A percentile compares a stretch with the other conserved stretches of the same genome.
Conservation (phyloP, 164 flowering plant species). For the Cinnamomum micranthum region DNA sequence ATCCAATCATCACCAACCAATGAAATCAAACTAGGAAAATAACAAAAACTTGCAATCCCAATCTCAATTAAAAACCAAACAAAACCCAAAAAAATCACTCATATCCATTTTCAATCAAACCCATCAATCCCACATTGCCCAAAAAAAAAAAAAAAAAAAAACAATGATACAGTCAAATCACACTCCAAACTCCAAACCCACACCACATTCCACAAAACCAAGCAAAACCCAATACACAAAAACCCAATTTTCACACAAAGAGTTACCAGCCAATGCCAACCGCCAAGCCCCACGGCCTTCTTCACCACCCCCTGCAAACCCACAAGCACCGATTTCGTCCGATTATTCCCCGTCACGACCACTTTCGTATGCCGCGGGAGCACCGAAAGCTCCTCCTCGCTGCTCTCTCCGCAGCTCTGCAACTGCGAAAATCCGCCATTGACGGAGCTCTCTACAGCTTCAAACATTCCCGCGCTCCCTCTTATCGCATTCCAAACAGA, state of each 20-base stretch:
- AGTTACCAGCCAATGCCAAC: constrained; percentile 99
- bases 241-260: not conserved
- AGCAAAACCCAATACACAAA: not conserved
- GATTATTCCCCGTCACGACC: constrained; percentile 84
- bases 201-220: not conserved
- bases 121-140: not conserved
- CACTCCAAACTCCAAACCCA: not conserved
- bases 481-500: not conserved
- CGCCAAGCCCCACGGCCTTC: constrained; percentile 98
- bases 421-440: constrained; percentile 5
- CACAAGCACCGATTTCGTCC: constrained; percentile 89
- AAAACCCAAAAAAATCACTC: not conserved
- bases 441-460: constrained; percentile 1
- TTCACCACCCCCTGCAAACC: constrained; percentile 96
- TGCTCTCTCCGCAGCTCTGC: constrained; percentile 48
- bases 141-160: not conserved
- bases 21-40: not conserved
- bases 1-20: not conserved
- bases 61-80: not conserved
- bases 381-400: constrained; percentile 84
- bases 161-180: not conserved
- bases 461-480: not conserved
- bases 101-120: not conserved
- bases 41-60: not conserved
- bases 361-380: constrained; percentile 96